These are phyloP conservation scores for Podochytrium sp. DNA, from an alignment of 192 early-diverging fungal species.

Conservation along the genomic window DNA sequence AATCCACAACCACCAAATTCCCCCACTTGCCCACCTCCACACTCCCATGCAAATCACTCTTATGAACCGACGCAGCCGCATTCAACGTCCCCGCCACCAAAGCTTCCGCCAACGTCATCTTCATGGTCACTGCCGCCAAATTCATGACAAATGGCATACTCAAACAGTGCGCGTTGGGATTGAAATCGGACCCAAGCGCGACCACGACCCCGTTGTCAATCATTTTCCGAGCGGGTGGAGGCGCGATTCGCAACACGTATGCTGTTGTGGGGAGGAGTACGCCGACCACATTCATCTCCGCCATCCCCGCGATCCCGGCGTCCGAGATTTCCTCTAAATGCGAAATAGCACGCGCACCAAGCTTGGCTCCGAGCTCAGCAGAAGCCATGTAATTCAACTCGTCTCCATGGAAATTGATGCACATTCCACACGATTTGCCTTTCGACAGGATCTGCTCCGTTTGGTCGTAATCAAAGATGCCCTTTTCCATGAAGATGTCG, in stretches of 20 bases:
- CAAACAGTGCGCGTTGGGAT: slow-evolving; percentile 34
- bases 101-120: slow-evolving; percentile 25
- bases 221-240: slow-evolving; percentile 30
- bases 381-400: slow-evolving; percentile 32
- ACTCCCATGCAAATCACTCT: slow-evolving; percentile 18
- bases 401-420: slow-evolving; percentile 37
- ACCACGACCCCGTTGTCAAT: slow-evolving; percentile 25
- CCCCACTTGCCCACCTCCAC: slow-evolving; percentile 34
- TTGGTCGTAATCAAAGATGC: slow-evolving; percentile 25
- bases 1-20: slow-evolving; percentile 31
- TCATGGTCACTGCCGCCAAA: slow-evolving; percentile 25
- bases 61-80: slow-evolving; percentile 22
- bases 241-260: slow-evolving; percentile 28
- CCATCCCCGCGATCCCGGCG: slow-evolving; percentile 25
- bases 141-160: slow-evolving; percentile 37
- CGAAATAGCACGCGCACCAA: slow-evolving; percentile 29
- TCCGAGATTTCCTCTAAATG: slow-evolving; percentile 26
- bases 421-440: slow-evolving; percentile 28
- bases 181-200: slow-evolving; percentile 24
- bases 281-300: slow-evolving; percentile 16
- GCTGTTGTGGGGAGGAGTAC: slow-evolving; percentile 32
- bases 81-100: slow-evolving; percentile 33
- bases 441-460: slow-evolving; percentile 1
- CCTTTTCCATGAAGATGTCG: slow-evolving; percentile 34
- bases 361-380: slow-evolving; percentile 22